These are phyloP conservation scores for Monosporascus sp. DNA, from an alignment of 2,329 filamentous ascomycete genomes.

Conservation along the genomic window DNA sequence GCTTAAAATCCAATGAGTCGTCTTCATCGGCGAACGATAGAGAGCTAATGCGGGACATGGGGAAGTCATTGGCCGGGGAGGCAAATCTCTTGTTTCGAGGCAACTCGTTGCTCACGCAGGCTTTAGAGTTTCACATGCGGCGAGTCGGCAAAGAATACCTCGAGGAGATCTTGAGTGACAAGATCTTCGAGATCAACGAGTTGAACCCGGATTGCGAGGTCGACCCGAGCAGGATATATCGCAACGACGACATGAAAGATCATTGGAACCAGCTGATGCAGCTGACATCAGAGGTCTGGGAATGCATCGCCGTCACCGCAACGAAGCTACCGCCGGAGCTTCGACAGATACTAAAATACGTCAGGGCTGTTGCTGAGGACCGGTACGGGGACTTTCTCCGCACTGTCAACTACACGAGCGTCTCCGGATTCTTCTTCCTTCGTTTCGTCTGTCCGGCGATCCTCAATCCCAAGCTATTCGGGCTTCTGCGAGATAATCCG, in stretches of 20 bases:
- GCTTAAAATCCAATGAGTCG: slow-evolving; percentile 67
- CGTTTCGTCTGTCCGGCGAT: slow-evolving; percentile 97
- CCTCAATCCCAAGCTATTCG: slow-evolving; percentile 89
- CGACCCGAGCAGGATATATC: slow-evolving; percentile 73
- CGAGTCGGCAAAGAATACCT: slow-evolving; percentile 89
- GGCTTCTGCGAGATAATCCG: slow-evolving; percentile 76
- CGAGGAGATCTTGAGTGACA: slow-evolving; percentile 79
- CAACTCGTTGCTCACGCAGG: slow-evolving; percentile 89
- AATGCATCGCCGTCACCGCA: slow-evolving; percentile 71
- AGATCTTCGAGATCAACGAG: slow-evolving; percentile 83
- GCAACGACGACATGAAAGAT: slow-evolving; percentile 65
- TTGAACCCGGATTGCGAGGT: slow-evolving; percentile 91
- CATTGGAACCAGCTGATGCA: slow-evolving; percentile 77
- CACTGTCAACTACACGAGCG: slow-evolving; percentile 86
- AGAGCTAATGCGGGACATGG: slow-evolving; percentile 71
- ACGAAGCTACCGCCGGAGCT: slow-evolving; percentile 74
- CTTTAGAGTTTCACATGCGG: slow-evolving; percentile 93
- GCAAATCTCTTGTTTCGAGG: slow-evolving; percentile 93
- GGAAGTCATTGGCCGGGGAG: slow-evolving; percentile 74
- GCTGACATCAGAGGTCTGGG: slow-evolving; percentile 80
- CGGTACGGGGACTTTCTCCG: slow-evolving; percentile 89
- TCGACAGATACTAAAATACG: slow-evolving; percentile 81
- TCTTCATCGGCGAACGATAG: slow-evolving; percentile 58
- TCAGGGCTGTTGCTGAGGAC: slow-evolving; percentile 87
- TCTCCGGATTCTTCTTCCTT: slow-evolving; percentile 90